Evolutionary conservation across 1,139 yeast species (phyloP), one percentile per base, ranked within the genome.

Genomic region (Yarrowia galli): DNA sequence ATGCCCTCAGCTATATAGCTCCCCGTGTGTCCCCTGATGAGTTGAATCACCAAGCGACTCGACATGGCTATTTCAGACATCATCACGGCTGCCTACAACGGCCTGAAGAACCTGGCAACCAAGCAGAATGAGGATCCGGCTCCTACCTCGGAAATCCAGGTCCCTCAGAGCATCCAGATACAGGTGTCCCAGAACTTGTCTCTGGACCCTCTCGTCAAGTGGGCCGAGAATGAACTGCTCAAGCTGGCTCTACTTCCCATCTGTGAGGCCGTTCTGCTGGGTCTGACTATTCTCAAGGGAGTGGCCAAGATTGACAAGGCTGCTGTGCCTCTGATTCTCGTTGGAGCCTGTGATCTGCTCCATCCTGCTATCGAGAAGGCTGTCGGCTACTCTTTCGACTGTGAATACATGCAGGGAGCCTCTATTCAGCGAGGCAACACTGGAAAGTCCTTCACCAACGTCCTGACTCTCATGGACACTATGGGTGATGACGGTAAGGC

Each of bases 381-480:
- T 9, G 48, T 58, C 1, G 64, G 64, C 7, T 58, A 38, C 42
- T n/a, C 28, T 2, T 25, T 58, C 16, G 64, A 58, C 51, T 58
- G 64, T 18, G 32, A 58, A 3, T 43, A 58, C 51, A 43, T 58
- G 64, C 64, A 58, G 32, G 64, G 64, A 3, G 42, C 13, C 20
- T 42, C 49, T 15, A 43, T 58, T 12, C 22, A 36, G 16, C 72
- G 74, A 48, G 73, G 79, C 13, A 68, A 74, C 25, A 74, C 77
- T 15, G 85, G 85, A 38, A 76, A 80, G 48, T 85, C 83, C 71
- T 83, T 84, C 70, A 80, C 83, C 18, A 81, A 83, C 69, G 75
- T 84, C 78, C 73, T 84, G 54, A 79, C 79, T 35, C 71, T 81
- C 65, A 83, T 84, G 80, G 81, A 82, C 51, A 69, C 71, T 9